Conservation (phyloP, 2,329 filamentous ascomycete genomes). For the Cytospora piceicola region DNA sequence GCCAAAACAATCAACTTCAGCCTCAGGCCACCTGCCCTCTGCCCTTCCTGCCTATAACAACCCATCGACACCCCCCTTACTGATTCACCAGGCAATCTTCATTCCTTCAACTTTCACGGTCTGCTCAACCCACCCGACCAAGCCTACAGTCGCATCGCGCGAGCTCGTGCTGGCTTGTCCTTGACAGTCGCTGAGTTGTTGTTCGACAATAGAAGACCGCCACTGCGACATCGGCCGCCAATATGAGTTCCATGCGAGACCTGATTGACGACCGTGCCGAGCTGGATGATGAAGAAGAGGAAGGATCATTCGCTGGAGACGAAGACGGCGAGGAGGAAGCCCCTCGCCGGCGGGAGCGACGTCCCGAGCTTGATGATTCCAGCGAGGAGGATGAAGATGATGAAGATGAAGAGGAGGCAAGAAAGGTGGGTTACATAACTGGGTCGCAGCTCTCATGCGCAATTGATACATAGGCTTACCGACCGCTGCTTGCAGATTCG, state of each 20-base stretch:
- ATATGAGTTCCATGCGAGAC: constrained; percentile 71
- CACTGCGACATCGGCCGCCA: constrained; percentile 40
- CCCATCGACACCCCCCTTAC: neutral
- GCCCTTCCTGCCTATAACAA: constrained; percentile 1
- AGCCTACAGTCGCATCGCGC: constrained; percentile 10
- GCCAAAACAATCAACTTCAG: constrained; percentile 14
- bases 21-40: constrained; percentile 5
- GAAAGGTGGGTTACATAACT: constrained; percentile 57
- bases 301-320: constrained; percentile 81
- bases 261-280: constrained; percentile 86
- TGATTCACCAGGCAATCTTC: neutral
- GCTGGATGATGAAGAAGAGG: constrained; percentile 82
- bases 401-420: constrained; percentile 84
- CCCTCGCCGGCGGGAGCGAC: constrained; percentile 49
- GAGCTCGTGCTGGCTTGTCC: neutral
- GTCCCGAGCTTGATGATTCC: constrained; percentile 72
- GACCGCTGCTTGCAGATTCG: constrained; percentile 63
- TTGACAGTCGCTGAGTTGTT: constrained; percentile 7
- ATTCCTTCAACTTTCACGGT: neutral
- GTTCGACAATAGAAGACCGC: constrained; percentile 20
- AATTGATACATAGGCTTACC: constrained; percentile 13
- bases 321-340: constrained; percentile 75
- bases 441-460: neutral
- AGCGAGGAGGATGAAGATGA: constrained; percentile 93
- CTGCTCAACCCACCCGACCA: neutral